These are phyloP conservation scores for Suhomyces bokatorum DNA, from an alignment of 1,139 yeast genomes.

Conservation along the genomic window DNA sequence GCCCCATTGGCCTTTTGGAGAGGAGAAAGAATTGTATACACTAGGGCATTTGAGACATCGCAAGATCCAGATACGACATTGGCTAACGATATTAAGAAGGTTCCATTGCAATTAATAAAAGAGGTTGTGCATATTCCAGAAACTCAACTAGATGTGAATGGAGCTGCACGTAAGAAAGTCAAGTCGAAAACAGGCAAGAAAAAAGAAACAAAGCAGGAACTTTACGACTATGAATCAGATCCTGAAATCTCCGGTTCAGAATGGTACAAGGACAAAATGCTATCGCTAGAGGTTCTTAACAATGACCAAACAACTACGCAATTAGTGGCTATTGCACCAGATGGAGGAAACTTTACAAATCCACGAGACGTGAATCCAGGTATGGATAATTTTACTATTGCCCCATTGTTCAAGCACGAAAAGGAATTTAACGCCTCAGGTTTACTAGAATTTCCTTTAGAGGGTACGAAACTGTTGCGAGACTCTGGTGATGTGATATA, in stretches of 20 bases:
- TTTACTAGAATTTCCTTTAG: slow-evolving; percentile 63
- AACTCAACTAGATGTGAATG: slow-evolving; percentile 5
- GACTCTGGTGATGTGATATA: slow-evolving; percentile 69
- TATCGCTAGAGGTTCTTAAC: slow-evolving; percentile 54
- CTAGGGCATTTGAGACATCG: slow-evolving; percentile 45
- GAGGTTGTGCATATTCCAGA: slow-evolving; percentile 57
- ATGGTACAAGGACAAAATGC: slow-evolving; percentile 54
- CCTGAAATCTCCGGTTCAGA: slow-evolving; percentile 51
- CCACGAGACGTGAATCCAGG: slow-evolving; percentile 33
- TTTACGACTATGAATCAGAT: slow-evolving; percentile 39
- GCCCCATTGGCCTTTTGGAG: slow-evolving; percentile 86
- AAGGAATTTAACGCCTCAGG: slow-evolving; percentile 76
- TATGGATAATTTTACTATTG: slow-evolving; percentile 61
- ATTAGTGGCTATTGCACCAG: slow-evolving; percentile 69
- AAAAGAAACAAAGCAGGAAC: slow-evolving; percentile 13
- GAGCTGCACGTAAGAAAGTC: slow-evolving; percentile 13
- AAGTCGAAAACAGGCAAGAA: slow-evolving; percentile 18
- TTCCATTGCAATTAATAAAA: slow-evolving; percentile 59
- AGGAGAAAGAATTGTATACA: slow-evolving; percentile 72
- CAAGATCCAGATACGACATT: slow-evolving; percentile 40
- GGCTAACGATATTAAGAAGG: slow-evolving; percentile 33
- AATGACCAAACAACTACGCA: slow-evolving; percentile 47
- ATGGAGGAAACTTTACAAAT: slow-evolving; percentile 49
- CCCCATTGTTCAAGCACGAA: slow-evolving; percentile 67
- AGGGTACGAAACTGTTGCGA: slow-evolving; percentile 62